A percentile compares a stretch with the other conserved stretches of the same genome.
Conservation (phyloP, 768 basidiomycete species). For the Boletus barrowsii region DNA sequence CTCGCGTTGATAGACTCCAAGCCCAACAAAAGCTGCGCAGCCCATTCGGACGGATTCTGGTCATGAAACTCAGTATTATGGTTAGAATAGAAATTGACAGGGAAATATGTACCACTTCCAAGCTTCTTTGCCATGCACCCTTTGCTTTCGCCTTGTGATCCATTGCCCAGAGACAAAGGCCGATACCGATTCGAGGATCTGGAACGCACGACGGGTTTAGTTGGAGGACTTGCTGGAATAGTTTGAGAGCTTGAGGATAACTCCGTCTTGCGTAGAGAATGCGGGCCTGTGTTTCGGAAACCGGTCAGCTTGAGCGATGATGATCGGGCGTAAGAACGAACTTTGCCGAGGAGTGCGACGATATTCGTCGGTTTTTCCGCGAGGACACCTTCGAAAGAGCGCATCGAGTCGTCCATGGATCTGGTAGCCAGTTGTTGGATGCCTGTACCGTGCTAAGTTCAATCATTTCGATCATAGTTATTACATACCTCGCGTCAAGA, state of each 20-base stretch:
- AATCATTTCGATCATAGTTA: not conserved
- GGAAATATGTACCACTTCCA: slow-evolving; percentile 68
- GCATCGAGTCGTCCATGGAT: slow-evolving; percentile 76
- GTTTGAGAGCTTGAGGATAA: slow-evolving; percentile 73
- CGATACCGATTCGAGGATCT: slow-evolving; percentile 94
- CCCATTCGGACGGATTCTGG: slow-evolving; percentile 77
- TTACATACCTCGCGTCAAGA: slow-evolving; percentile 63
- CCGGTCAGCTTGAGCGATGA: not conserved
- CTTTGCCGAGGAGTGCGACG: slow-evolving; percentile 86
- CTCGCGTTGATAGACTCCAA: slow-evolving; percentile 85
- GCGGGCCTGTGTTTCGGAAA: slow-evolving; percentile 53
- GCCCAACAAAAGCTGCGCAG: slow-evolving; percentile 79
- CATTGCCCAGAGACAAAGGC: slow-evolving; percentile 89
- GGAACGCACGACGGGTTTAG: slow-evolving; percentile 78
- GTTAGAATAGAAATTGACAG: not conserved
- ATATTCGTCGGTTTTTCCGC: slow-evolving; percentile 79
- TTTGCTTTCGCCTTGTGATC: slow-evolving; percentile 80
- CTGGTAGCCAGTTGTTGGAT: slow-evolving; percentile 79
- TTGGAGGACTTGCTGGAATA: slow-evolving; percentile 82
- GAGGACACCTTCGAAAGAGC: slow-evolving; percentile 79
- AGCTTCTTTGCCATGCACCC: slow-evolving; percentile 85
- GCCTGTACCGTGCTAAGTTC: slow-evolving; percentile 41
- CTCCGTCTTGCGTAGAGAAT: slow-evolving; percentile 79
- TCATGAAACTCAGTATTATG: not conserved
- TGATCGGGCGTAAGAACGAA: slow-evolving; percentile 23